Conservation (phyloP, 2,329 filamentous ascomycete genomes). For the Alternaria consortialis region DNA sequence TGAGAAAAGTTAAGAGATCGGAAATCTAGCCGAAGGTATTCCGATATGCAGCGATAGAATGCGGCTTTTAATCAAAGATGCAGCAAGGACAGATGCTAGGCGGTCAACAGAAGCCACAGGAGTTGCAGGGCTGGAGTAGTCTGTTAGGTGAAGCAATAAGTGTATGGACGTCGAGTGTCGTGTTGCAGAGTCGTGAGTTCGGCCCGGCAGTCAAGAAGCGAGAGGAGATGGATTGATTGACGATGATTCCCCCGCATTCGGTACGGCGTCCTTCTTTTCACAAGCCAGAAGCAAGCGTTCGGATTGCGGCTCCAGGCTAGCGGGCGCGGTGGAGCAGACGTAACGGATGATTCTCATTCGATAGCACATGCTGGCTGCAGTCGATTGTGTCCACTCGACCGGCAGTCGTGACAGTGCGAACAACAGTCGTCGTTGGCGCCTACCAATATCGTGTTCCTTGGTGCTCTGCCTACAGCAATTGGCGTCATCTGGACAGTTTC, state of each 20-base stretch:
- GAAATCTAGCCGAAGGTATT: slow-evolving; percentile 41
- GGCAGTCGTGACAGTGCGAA: slow-evolving; percentile 17
- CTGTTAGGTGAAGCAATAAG: slow-evolving; percentile 29
- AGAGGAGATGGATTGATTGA: slow-evolving; percentile 40
- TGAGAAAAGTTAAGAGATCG: slow-evolving; percentile 35
- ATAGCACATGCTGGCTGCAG: slow-evolving; percentile 32
- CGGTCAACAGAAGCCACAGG: slow-evolving; percentile 27
- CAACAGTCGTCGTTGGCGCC: slow-evolving; percentile 5
- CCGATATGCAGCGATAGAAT: slow-evolving; percentile 37
- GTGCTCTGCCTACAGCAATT: slow-evolving; percentile 8
- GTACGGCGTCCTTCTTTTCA: slow-evolving; percentile 43
- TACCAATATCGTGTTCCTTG: slow-evolving; percentile 15
- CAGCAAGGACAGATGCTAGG: slow-evolving; percentile 21
- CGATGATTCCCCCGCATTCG: slow-evolving; percentile 50
- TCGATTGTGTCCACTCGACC: slow-evolving; percentile 38
- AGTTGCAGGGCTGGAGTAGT: slow-evolving; percentile 14
- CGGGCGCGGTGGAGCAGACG: slow-evolving; percentile 38
- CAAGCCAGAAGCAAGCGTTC: slow-evolving; percentile 28
- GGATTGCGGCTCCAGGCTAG: slow-evolving; percentile 38
- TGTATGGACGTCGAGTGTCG: slow-evolving; percentile 32
- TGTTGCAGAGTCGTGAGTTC: slow-evolving; percentile 42
- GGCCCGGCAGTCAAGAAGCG: slow-evolving; percentile 48
- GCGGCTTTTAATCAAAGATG: slow-evolving; percentile 27
- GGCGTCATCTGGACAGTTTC: slow-evolving; percentile 10
- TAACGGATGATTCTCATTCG: slow-evolving; percentile 37